Conservation (phyloP, 768 basidiomycete genomes). For the Dioszegia crocea region DNA sequence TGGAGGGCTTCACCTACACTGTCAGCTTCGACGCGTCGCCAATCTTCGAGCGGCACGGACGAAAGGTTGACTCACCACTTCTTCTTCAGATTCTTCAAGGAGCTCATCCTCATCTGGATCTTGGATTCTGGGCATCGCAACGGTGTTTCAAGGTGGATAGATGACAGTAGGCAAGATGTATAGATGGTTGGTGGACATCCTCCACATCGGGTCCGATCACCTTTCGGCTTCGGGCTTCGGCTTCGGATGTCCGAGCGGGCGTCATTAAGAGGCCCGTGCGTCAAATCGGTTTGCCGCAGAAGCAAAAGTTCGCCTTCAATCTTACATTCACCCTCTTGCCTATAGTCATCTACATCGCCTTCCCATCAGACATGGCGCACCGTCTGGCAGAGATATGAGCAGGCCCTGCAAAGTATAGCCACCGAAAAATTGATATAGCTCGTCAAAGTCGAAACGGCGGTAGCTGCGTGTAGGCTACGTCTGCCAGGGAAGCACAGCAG, state of each 20-base stretch:
- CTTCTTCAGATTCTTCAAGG: not conserved
- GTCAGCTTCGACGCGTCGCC: not conserved
- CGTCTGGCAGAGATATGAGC: no score
- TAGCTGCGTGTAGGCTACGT: no score
- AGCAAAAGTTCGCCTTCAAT: no score
- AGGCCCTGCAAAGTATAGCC: no score
- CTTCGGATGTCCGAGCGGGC: not conserved
- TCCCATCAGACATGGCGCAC: no score
- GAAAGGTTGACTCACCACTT: not conserved
- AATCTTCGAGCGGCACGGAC: not conserved
- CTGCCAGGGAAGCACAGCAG: no score
- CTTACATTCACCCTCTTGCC: no score
- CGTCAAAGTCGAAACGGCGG: no score
- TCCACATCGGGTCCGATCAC: not conserved
- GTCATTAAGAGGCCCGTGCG: no score
- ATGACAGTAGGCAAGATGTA: not conserved
- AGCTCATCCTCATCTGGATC: constrained; percentile 5
- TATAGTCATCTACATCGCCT: no score
- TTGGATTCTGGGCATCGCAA: not conserved
- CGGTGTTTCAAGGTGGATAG: not conserved
- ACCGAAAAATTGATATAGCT: no score
- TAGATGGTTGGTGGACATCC: not conserved
- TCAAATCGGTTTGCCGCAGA: no score
- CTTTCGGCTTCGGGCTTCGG: not conserved
- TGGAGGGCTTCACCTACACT: not conserved